Evolutionary conservation across 1,284 basidiomycete genomes (phyloP).

Genomic region (Fomitopsis pinicola): DNA sequence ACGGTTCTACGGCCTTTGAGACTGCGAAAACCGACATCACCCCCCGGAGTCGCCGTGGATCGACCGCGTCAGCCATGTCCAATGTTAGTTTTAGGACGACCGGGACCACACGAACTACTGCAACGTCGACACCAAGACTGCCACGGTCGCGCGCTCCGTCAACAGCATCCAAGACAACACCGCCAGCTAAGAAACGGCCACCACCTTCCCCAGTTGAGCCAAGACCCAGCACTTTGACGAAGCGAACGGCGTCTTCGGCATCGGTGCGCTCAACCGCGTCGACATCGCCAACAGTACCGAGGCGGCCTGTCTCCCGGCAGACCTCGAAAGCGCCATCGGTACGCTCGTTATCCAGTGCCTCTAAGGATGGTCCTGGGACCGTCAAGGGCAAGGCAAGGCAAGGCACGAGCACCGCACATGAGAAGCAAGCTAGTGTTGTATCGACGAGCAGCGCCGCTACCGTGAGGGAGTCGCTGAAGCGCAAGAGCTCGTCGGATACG

Average conservation of each 20-base stretch:
- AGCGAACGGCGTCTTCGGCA: constrained; percentile 24
- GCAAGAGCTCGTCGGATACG: constrained; percentile 34
- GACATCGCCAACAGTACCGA: constrained; percentile 16
- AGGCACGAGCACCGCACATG: constrained; percentile 20
- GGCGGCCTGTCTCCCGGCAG: not conserved
- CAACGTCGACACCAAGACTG: constrained; percentile 19
- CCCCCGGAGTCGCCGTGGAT: constrained; percentile 37
- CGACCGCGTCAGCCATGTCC: constrained; percentile 37
- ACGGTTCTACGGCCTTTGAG: constrained; percentile 50
- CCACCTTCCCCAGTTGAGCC: constrained; percentile 17
- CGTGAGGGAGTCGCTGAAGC: constrained; percentile 26
- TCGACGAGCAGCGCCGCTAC: constrained; percentile 26
- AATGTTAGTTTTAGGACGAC: constrained; percentile 34
- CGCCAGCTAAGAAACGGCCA: constrained; percentile 19
- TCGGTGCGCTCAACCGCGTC: constrained; percentile 31
- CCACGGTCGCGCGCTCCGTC: constrained; percentile 20
- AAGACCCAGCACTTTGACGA: constrained; percentile 19
- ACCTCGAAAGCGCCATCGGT: not conserved
- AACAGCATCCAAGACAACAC: constrained; percentile 19
- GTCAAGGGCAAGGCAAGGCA: constrained; percentile 25
- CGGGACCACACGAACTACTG: constrained; percentile 3
- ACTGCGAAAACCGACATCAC: constrained; percentile 47
- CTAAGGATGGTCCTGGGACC: constrained; percentile 11
- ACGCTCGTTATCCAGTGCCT: not conserved
- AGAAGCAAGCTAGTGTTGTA: constrained; percentile 26